A percentile compares a stretch with the other conserved stretches of the same genome.
phyloP scores from a whole-genome alignment of 345 rosid species.

The Rubroshorea leprosula region DNA sequence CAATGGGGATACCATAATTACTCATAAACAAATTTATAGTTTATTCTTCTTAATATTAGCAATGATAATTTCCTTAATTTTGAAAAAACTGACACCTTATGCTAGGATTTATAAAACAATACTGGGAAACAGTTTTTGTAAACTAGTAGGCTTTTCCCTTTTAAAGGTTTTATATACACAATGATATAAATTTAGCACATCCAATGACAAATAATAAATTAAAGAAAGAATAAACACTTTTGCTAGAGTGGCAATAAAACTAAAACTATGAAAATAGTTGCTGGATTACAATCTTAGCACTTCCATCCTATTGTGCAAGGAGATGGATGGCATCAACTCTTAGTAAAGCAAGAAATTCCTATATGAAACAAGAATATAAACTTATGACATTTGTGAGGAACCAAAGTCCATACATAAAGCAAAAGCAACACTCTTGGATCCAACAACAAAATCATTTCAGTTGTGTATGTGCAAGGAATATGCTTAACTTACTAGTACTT shows the following conservation, averaged over 20 bases:
- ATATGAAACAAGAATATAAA: conserved; percentile 14
- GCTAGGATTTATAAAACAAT: no score
- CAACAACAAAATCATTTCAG: not conserved
- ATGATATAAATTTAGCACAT: not conserved
- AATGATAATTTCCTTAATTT: not conserved
- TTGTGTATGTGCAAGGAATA: not conserved
- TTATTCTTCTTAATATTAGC: no score
- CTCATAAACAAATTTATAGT: no score
- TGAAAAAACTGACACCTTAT: no score
- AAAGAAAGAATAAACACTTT: not conserved
- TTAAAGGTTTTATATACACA: conserved; percentile 1
- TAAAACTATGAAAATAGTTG: conserved; percentile 55
- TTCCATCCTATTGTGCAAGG: conserved; percentile 77
- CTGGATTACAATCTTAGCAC: conserved; percentile 79
- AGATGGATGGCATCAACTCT: conserved; percentile 95
- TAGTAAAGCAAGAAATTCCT: conserved; percentile 98
- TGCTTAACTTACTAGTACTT: conserved; percentile 79
- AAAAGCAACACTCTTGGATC: not conserved
- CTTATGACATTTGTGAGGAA: no score
- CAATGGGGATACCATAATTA: no score
- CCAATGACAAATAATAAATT: not conserved
- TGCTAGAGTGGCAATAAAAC: not conserved
- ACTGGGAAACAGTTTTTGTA: not conserved
- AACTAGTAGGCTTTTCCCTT: not conserved
- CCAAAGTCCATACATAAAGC: not conserved